Evolutionary conservation across 2,329 filamentous ascomycete species (phyloP), one percentile per base, ranked within the genome.

Genomic region (Talaromyces sp.): DNA sequence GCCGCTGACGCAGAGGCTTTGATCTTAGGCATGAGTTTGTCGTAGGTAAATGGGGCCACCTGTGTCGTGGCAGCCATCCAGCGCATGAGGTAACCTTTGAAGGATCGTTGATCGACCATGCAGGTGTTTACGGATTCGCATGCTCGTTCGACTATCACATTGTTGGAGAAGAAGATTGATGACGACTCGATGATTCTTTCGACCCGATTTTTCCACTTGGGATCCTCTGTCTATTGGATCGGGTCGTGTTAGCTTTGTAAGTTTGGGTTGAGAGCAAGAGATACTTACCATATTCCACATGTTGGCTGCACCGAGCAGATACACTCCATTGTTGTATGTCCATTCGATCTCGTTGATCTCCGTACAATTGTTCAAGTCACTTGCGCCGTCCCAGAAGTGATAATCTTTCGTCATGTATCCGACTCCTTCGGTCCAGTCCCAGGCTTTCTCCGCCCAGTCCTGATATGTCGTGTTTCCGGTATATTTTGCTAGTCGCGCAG

Each of bases 391-490:
- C 58, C 76, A 83, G 53, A 84, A 78, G 50, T 78, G 72, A 62
- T 78, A 84, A 1, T 69, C 70, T 10, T 72, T 68, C 37, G 75
- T 77, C 57, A 83, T 77, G 42, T 85, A 72, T 3, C 80, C 80
- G 8, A 82, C 74, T 20, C 65, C 68, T 6, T 65, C 63, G 14
- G 77, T 78, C 83, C 83, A 86, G 57, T 84, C 78, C 75, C 80
- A 83, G 6, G 87, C 77, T 63, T 79, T 86, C 54, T 83, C 79
- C 0, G 90, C 90, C 88, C 88, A 91, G 11, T 89, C 67, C 0
- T 58, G 59, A 43, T 70, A 70, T 1, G 68, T 70, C 13, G 62
- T 49, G 29, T 70, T 70, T 0, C 63, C 65, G 2, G 67, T 70
- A 47, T 70, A 70, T 20, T 54, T 63, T 1, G 67, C 66, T 9